A percentile compares a stretch with the other conserved stretches of the same genome.
Conservation (phyloP, 208 protist species). For the Wallacemonas rigidus region DNA sequence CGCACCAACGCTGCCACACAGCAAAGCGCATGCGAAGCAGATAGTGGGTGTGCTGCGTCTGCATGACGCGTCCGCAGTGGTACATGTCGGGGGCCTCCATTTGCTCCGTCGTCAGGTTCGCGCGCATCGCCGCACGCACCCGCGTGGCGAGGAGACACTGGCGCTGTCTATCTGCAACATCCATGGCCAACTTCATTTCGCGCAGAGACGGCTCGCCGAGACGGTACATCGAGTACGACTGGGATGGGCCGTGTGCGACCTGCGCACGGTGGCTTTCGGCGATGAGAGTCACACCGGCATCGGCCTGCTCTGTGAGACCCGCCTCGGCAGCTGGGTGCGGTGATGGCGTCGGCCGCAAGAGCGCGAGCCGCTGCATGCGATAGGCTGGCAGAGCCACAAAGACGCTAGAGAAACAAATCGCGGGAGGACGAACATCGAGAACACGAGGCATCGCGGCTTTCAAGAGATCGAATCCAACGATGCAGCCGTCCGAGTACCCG, state of each 20-base stretch:
- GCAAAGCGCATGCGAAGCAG: neutral
- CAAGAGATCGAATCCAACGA: constrained; percentile 48
- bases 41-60: constrained; percentile 2
- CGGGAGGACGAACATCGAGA: constrained; percentile 30
- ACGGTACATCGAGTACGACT: constrained; percentile 32
- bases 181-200: constrained; percentile 38
- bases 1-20: constrained; percentile 33
- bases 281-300: constrained; percentile 16
- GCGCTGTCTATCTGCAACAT: constrained; percentile 27
- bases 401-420: constrained; percentile 28
- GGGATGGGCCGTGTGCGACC: constrained; percentile 36
- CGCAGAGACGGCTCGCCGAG: constrained; percentile 48
- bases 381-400: constrained; percentile 21
- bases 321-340: too few species aligned
- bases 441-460: constrained; percentile 29
- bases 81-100: constrained; percentile 19
- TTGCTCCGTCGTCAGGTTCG: constrained; percentile 25
- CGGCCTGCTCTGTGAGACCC: too few species aligned
- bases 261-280: constrained; percentile 33
- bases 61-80: constrained; percentile 21
- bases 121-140: constrained; percentile 4
- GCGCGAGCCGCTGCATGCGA: constrained; percentile 40
- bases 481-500: constrained; percentile 48
- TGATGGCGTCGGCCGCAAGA: neutral
- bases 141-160: constrained; percentile 12